Percentiles rank a stretch among this genome's conserved stretches.
Conservation (phyloP, 2,329 filamentous ascomycete genomes). For the Fusarium newnesense region DNA sequence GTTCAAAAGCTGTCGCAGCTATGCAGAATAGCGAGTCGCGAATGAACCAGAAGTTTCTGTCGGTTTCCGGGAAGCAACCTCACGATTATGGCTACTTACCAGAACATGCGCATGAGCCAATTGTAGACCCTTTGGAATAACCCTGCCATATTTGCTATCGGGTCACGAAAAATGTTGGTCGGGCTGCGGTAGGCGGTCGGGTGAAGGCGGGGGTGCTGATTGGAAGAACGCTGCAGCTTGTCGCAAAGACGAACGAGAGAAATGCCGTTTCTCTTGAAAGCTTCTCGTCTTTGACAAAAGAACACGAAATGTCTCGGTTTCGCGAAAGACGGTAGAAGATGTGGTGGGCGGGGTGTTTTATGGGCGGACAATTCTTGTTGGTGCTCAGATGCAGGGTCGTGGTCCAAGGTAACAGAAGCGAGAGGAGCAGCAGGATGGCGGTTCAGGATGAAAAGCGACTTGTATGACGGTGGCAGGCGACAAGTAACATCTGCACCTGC, state of each 20-base stretch:
- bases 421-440: slow-evolving; percentile 34
- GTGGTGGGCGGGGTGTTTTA: slow-evolving; percentile 45
- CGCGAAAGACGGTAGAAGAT: slow-evolving; percentile 34
- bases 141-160: slow-evolving; percentile 75
- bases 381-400: slow-evolving; percentile 41
- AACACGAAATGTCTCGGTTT: slow-evolving; percentile 29
- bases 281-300: slow-evolving; percentile 9
- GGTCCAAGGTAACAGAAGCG: slow-evolving; percentile 28
- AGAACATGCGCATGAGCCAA: slow-evolving; percentile 97
- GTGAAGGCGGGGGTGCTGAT: slow-evolving; percentile 42
- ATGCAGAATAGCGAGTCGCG: slow-evolving; percentile 13
- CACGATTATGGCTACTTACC: slow-evolving; percentile 67
- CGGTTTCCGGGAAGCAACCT: slow-evolving; percentile 13
- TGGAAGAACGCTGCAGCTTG: slow-evolving; percentile 29
- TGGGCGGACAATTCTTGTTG: slow-evolving; percentile 41
- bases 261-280: slow-evolving; percentile 16
- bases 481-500: slow-evolving; percentile 44
- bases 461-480: slow-evolving; percentile 44
- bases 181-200: slow-evolving; percentile 39
- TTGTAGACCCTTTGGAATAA: slow-evolving; percentile 96
- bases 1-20: slow-evolving; percentile 23
- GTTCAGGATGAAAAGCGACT: slow-evolving; percentile 42
- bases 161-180: slow-evolving; percentile 34
- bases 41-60: slow-evolving; percentile 9
- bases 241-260: slow-evolving; percentile 16